Evolutionary conservation across 2,329 filamentous ascomycete genomes (phyloP).

Genomic region (Trichoderma cornu-damae): DNA sequence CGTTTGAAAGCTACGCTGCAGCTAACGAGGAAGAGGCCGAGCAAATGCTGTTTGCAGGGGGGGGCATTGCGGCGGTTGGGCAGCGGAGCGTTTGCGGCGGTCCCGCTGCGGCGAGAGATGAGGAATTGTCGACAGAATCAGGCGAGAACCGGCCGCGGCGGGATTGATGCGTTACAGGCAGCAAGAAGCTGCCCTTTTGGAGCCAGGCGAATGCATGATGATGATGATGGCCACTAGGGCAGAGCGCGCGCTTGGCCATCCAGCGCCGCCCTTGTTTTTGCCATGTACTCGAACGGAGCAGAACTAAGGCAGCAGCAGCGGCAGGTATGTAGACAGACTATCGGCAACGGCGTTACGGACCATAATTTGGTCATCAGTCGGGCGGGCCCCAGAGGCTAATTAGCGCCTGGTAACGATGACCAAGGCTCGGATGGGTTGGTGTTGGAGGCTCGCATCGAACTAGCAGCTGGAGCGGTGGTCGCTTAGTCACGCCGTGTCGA

Average conservation of each 20-base stretch:
- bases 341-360: conserved; percentile 10
- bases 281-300: not conserved
- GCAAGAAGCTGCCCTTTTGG: conserved; percentile 1
- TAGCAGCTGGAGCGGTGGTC: too few relatives aligned
- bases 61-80: conserved; percentile 1
- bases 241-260: not conserved
- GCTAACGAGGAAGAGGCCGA: conserved; percentile 2
- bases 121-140: not conserved
- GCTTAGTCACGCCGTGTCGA: too few relatives aligned
- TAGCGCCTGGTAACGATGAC: too few relatives aligned
- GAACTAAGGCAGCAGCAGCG: too few relatives aligned
- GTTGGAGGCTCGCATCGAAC: not conserved
- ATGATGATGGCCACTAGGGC: not conserved
- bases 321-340: too few relatives aligned
- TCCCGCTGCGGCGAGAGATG: conserved; percentile 1
- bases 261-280: not conserved
- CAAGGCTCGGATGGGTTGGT: not conserved
- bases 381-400: not conserved
- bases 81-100: conserved; percentile 14
- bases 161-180: too few relatives aligned
- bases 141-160: not conserved
- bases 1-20: conserved; percentile 12
- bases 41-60: conserved; percentile 6
- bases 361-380: not conserved
- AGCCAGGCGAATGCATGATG: conserved; percentile 11